Base-by-base conservation (phyloP, 2,329 filamentous ascomycete genomes). In the Zalaria sp. region DNA sequence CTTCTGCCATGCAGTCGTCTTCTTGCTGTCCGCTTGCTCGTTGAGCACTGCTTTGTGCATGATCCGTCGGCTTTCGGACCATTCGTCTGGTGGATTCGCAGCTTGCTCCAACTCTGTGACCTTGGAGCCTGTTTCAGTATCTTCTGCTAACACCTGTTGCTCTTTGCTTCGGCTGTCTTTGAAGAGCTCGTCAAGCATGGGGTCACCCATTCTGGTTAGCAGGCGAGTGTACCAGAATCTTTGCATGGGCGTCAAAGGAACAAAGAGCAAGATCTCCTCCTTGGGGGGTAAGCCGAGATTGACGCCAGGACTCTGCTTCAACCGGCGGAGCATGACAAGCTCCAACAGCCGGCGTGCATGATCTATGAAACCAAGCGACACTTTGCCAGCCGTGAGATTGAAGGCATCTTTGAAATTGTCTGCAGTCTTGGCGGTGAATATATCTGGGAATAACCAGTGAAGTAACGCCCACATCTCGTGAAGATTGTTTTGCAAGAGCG, bases 401-500 rank as follows among this genome's bases (percentile, higher is more conserved):
- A 78, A 79, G 0, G 74, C 72, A 7, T 69, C 61, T 35, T 66
- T 66, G 54, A 78, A 79, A 0, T 67, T 54, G 2, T 64, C 57
- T 6, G 60, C 60, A 0, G 72, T 76, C 28, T 68, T 67, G 1
- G 59, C 53, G 0, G 61, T 60, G 51, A 78, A 78, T 1, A 78
- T 65, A n/a, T 75, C 69, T 0, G 72, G 72, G 35, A 71, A 73
- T 0, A 77, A 59, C 69, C 71, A 77, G 39, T 72, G 68, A 0
- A 77, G 57, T 1, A 77, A 55, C 0, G 71, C 67, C 73, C 73
- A 77, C 45, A 76, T 60, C 50, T 77, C 73, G 2, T 60, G 57
- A 0, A 78, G 56, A 41, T 78, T 71, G 45, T 77, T 78, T 45
- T 77, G 74, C 0, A 77, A 58, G 0, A 73, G 74, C 0, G 74